A percentile compares a stretch with the other conserved stretches of the same genome.
Conservation (phyloP, 148 eudicot genomes). For the Talinum fruticosum region DNA sequence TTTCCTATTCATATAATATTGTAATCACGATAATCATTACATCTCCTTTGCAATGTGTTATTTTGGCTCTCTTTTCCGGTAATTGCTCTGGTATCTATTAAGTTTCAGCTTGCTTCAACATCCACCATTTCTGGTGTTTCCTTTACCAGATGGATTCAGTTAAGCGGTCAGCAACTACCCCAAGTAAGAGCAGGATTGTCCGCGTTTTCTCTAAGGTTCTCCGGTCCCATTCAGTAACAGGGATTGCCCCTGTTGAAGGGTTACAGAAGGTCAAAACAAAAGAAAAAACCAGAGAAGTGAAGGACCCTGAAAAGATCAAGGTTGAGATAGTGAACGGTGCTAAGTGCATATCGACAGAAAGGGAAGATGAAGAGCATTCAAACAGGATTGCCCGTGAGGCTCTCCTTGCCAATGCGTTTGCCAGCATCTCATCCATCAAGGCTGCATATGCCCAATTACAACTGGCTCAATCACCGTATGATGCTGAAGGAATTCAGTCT, state of each 20-base stretch:
- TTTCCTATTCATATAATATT: constrained; percentile 29
- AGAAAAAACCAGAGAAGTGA: constrained; percentile 35
- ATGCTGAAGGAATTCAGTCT: constrained; percentile 68
- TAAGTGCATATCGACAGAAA: constrained; percentile 27
- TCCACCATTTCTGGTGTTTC: constrained; percentile 10
- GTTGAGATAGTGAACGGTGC: constrained; percentile 29
- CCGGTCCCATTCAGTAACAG: constrained; percentile 51
- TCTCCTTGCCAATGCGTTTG: constrained; percentile 70
- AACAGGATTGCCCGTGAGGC: constrained; percentile 47
- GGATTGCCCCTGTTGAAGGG: constrained; percentile 49
- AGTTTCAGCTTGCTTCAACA: neutral
- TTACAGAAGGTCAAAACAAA: constrained; percentile 36
- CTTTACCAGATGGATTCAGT: constrained; percentile 62
- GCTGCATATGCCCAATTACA: constrained; percentile 87
- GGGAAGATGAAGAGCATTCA: constrained; percentile 41
- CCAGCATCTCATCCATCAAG: constrained; percentile 70
- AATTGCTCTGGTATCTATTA: constrained; percentile 17
- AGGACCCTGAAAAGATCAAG: constrained; percentile 31
- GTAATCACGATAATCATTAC: constrained; percentile 26
- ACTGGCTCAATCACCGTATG: constrained; percentile 77
- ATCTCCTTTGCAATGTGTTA: constrained; percentile 5
- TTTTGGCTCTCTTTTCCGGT: constrained; percentile 2
- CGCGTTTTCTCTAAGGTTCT: constrained; percentile 73
- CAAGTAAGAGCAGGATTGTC: constrained; percentile 66
- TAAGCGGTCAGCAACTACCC: constrained; percentile 38